Evolutionary conservation across 768 basidiomycete genomes (phyloP), one percentile per base, ranked within the genome.

Genomic region (Lentinus brumalis): DNA sequence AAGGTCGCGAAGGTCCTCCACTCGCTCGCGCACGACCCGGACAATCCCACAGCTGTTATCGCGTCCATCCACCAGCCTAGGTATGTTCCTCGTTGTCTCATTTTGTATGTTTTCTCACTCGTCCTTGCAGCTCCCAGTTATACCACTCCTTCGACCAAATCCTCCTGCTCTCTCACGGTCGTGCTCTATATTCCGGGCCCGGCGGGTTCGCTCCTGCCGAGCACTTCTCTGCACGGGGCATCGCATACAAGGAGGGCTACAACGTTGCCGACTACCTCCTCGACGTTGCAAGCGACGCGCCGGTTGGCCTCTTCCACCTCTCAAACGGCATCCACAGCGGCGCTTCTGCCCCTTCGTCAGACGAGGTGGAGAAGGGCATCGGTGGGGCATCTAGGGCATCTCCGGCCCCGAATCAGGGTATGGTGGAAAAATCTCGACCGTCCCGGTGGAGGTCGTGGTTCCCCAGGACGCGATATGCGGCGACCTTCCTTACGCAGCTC

Each of bases 261-360:
- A 97, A 97, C 67, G 83, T 96, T 16, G 94, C 96, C 0, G 96
- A 98, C 71, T 92, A 96, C 68, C 81, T 97, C 11, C 80, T 98
- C 21, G 95, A 97, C 65, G 82, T 98, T 53, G 94, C 94, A 1
- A 88, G 85, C 67, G 84, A 85, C 51, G 80, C 85, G 0, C 82
- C 85, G 14, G 75, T 79, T 7, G 73, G 72, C 32, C 71, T 85
- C 1, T 83, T 85, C 77, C 76, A 72, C 16, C 30, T 57, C 29
- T 57, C 61, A 7, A 26, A 38, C 26, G 54, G 58, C 29, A 35
- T 38, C 12, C 53, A 50, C 40, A 54, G 18, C 41, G 57, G 41
- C 10, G 21, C 47, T 1, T 42, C 49, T 4, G 53, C 42, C 1
- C 39, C 56, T 5, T 55, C 59, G 26, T 47, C 55, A 50, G 66